These are phyloP conservation scores for Apiotrichum porosum DNA, from an alignment of 1,284 basidiomycete genomes.

Conservation along the genomic window DNA sequence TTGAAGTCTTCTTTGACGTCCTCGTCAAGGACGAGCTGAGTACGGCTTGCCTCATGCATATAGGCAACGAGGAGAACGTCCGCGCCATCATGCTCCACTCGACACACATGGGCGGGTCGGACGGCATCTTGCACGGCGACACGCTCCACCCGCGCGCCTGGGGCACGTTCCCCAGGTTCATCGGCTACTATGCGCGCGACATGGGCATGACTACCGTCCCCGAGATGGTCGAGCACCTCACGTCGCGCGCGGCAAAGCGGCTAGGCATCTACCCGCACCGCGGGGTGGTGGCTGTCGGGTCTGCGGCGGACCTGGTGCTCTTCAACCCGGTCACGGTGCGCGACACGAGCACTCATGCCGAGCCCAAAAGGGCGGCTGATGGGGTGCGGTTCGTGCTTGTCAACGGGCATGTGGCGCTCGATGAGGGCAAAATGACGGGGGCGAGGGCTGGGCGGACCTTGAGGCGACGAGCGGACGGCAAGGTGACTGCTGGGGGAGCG, in stretches of 20 bases:
- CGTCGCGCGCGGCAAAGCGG: constrained; percentile 42
- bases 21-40: constrained; percentile 37
- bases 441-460: constrained; percentile 35
- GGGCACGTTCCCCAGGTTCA: constrained; percentile 42
- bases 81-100: constrained; percentile 38
- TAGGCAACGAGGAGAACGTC: constrained; percentile 47
- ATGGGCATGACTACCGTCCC: constrained; percentile 22
- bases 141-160: constrained; percentile 35
- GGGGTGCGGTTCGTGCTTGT: constrained; percentile 42
- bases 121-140: constrained; percentile 41
- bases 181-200: constrained; percentile 40
- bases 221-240: constrained; percentile 43
- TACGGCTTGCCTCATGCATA: constrained; percentile 44
- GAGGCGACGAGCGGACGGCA: constrained; percentile 49
- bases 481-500: constrained; percentile 10
- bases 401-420: constrained; percentile 38
- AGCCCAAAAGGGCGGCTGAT: constrained; percentile 24
- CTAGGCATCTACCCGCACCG: constrained; percentile 38
- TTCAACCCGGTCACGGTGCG: constrained; percentile 37
- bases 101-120: constrained; percentile 38
- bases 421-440: constrained; percentile 32
- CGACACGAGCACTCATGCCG: constrained; percentile 33
- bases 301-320: constrained; percentile 42
- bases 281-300: constrained; percentile 32
- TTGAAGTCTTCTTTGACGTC: constrained; percentile 39